These are phyloP conservation scores for Suaeda aralocaspica DNA, from an alignment of 148 eudicot genomes.

Conservation along the genomic window DNA sequence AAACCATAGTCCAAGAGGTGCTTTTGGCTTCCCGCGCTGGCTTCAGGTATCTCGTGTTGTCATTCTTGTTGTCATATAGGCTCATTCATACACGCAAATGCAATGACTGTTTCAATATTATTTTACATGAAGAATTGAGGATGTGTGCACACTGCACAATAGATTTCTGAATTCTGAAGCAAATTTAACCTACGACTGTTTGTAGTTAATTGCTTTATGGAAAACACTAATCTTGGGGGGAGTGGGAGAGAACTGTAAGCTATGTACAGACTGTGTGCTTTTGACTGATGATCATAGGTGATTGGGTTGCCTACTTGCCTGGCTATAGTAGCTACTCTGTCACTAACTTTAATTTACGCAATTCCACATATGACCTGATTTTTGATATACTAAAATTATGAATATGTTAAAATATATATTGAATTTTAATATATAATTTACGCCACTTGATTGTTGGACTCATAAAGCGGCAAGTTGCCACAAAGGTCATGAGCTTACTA, in stretches of 20 bases:
- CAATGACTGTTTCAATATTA: neutral
- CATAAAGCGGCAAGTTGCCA: too few relatives aligned
- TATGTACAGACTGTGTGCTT: too few relatives aligned
- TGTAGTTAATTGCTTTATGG: too few relatives aligned
- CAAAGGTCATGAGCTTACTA: too few relatives aligned
- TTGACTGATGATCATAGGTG: too few relatives aligned
- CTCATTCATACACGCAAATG: too few relatives aligned
- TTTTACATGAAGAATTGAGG: neutral
- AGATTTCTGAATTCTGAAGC: neutral
- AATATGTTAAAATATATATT: neutral
- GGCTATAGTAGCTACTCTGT: too few relatives aligned
- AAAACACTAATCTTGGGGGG: too few relatives aligned
- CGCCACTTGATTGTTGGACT: neutral
- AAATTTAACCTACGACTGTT: neutral
- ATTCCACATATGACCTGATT: neutral
- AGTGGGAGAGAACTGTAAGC: too few relatives aligned
- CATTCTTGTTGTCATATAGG: neutral
- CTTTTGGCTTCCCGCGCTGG: constrained; percentile 94
- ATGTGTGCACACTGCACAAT: neutral
- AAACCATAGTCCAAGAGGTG: constrained; percentile 70
- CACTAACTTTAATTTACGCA: too few relatives aligned
- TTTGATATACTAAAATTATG: neutral
- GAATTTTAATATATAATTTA: neutral
- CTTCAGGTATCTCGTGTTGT: constrained; percentile 61
- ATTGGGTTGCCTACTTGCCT: too few relatives aligned